Evolutionary conservation across 2,329 filamentous ascomycete genomes (phyloP), one percentile per base, ranked within the genome.

Genomic region (Shiraia sp.): DNA sequence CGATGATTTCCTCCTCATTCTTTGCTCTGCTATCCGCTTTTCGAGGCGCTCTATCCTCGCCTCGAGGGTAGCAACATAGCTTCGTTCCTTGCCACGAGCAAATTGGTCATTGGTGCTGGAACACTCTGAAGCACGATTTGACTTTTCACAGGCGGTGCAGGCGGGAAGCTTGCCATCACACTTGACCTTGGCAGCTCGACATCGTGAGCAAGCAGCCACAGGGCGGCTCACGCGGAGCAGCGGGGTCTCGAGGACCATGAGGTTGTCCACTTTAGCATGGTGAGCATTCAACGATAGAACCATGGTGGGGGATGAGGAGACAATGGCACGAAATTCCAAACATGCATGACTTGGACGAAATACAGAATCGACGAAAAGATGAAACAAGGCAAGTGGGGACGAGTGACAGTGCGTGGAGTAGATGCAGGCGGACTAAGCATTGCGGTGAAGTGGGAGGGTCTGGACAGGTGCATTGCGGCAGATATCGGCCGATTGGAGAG

Each of bases 21-120:
- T 87, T 24, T 80, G 77, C 46, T 79, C 76, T 14, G 72, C 69
- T 32, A 96, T 79, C 42, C 85, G 84, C 63, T 83, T 86, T 69
- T 96, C 88, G 7, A 97, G 80, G 69, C 88, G 89, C 68, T 97
- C 91, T 54, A 95, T 86, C 43, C 88, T 85, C 12, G 91, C 83
- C 68, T 97, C 92, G n/a, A 99, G 79, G 1, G 92, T 95, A 6
- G 92, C 90, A 31, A 97, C 91, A 77, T 97, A 99, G 71, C 91
- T 97, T 61, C 92, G 80, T 66, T 97, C 93, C 70, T 97, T 97
- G 47, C 93, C 93, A 49, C 90, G 81, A 0, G 92, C 91, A 70
- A 96, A 97, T 67, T 96, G 90, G 64, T 97, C 92, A 61, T 95
- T 96, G 6, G 90, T 91, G 41, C 90, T 90, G 6, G 90, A 96